Evolutionary conservation across 306 rosid genomes (phyloP).

Genomic region (Quillaja saponaria): DNA sequence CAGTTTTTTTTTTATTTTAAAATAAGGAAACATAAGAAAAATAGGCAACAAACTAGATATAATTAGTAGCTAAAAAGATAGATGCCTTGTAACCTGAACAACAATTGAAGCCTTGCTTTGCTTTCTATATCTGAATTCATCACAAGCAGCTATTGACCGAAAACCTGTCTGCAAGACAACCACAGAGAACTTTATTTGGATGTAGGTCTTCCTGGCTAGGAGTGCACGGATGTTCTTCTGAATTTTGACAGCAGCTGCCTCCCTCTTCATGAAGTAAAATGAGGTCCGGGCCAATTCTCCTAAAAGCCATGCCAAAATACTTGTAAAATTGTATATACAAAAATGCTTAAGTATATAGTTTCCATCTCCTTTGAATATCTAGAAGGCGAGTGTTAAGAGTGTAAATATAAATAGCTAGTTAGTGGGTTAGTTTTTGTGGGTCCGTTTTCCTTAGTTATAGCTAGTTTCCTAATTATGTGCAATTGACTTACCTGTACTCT

Average conservation of each 20-base stretch:
- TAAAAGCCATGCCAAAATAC: constrained; percentile 40
- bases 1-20: constrained; percentile 28
- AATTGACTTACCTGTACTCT: too few species aligned
- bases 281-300: constrained; percentile 68
- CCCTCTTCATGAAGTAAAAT: constrained; percentile 49
- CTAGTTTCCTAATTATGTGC: too few species aligned
- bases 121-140: constrained; percentile 48
- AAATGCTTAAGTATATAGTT: constrained; percentile 24
- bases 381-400: constrained; percentile 4
- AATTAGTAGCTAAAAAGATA: neutral
- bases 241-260: constrained; percentile 59
- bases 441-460: too few species aligned
- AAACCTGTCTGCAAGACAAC: constrained; percentile 61
- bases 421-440: too few species aligned
- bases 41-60: constrained; percentile 2
- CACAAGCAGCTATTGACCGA: constrained; percentile 52
- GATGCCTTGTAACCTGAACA: constrained; percentile 53
- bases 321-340: constrained; percentile 12
- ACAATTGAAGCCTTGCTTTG: constrained; percentile 39
- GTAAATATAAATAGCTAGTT: too few species aligned
- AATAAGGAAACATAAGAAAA: constrained; percentile 29
- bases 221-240: constrained; percentile 55
- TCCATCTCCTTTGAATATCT: constrained; percentile 5
- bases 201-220: constrained; percentile 56
- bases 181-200: constrained; percentile 36